Base-by-base conservation (phyloP, 768 basidiomycete genomes). In the Tulasnella sp. region DNA sequence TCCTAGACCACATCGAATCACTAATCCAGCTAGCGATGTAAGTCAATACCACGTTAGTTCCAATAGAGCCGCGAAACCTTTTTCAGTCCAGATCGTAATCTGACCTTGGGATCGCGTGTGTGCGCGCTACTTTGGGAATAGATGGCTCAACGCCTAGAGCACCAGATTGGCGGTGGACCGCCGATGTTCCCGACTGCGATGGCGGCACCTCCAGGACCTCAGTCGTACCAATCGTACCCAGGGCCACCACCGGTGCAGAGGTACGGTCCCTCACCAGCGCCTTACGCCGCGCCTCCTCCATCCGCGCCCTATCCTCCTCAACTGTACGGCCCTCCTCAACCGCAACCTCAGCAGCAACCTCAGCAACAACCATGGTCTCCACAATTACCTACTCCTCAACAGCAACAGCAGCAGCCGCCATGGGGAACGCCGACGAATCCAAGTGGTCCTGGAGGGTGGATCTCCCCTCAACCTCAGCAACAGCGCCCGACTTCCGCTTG, bases 121-220 rank as follows among this genome's bases (percentile, higher is more conserved):
- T 25, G 31, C 29, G 31, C 34, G n/a, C n/a, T n/a, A n/a, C n/a
- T n/a, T 67, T 69, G n/a, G 22, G 14, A 42, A 31, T 25, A 75
- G 74, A 75, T 75, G 54, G 74, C 74, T 9, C 64, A 42, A 14
- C 67, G 40, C 37, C 49, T 75, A 31, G 74, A 75, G 54, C 68
- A 37, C 36, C 74, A 75, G 34, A 25, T 75, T 12, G 52, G 72
- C 29, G 72, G 72, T 15, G 38, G 49, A 8, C 64, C 74, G 2
- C 74, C 74, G n/a, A 39, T 67, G 37, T 67, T 67, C n/a, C 64
- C 54, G 22, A 49, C 40, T 3, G 72, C 14, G 12, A 37, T 49
- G 37, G 31, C 54, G 69, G 19, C 58, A 39, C 58, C 37, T 31
- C 64, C 74, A 14, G 54, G 15, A 14, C 74, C 74, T 36, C 31